Percentiles rank a stretch among this genome's conserved stretches.
Evolutionary conservation across 495 filamentous ascomycete genomes (phyloP).

Genomic region (Aspergillus conjunctus): DNA sequence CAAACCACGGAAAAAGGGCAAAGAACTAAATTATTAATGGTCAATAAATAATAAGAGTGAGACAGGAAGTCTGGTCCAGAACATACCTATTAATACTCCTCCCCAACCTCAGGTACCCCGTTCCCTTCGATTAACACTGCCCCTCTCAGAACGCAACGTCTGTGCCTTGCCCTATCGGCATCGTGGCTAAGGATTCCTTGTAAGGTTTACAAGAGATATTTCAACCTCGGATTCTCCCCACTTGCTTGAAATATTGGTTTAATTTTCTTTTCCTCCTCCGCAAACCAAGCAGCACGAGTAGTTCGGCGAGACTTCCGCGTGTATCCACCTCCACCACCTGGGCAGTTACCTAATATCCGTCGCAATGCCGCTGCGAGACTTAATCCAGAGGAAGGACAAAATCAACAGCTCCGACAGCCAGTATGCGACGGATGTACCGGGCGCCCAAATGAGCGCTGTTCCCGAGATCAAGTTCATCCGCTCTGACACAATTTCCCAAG

Average conservation of each 20-base stretch:
- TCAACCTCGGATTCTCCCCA: background rate
- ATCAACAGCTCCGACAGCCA: constrained; percentile 35
- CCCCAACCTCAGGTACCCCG: background rate
- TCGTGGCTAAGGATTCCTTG: constrained; percentile 4
- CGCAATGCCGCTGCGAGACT: constrained; percentile 70
- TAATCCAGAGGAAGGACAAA: constrained; percentile 74
- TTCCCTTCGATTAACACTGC: constrained; percentile 17
- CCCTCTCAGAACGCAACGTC: constrained; percentile 6
- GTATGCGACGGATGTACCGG: constrained; percentile 14
- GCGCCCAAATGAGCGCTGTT: constrained; percentile 30
- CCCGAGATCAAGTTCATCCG: constrained; percentile 85
- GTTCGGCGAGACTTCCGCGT: constrained; percentile 1
- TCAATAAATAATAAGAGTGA: constrained; percentile 7
- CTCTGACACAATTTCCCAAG: constrained; percentile 77
- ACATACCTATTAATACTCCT: constrained; percentile 13
- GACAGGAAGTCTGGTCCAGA: background rate
- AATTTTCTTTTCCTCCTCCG: constrained; percentile 3
- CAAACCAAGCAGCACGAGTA: background rate
- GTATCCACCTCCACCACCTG: constrained; percentile 14
- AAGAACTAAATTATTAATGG: background rate
- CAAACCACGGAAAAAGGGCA: constrained; percentile 16
- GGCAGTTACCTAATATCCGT: background rate
- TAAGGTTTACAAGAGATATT: background rate
- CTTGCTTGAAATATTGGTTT: background rate
- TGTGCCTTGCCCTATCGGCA: constrained; percentile 7